Base-by-base conservation (phyloP, 2,329 filamentous ascomycete genomes). In the Curvularia eragrostidis region DNA sequence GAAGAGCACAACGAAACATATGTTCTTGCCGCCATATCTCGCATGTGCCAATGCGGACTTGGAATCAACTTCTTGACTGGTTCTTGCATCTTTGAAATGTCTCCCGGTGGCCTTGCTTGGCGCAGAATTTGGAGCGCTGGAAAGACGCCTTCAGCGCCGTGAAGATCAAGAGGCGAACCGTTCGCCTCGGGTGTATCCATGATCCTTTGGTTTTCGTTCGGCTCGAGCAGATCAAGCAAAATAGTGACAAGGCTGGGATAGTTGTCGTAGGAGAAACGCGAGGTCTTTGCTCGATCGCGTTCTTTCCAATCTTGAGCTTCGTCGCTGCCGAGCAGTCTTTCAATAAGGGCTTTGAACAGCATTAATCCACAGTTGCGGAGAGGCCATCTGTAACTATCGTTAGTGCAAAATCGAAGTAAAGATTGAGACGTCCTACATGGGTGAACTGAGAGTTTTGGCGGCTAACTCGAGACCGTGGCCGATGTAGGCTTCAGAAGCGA, bases 351-450 rank as follows among this genome's bases (percentile, higher is more conserved):
- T 53, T 94, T 87, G 63, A 98, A 88, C 6, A 99, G 85, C 78
- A 98, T 90, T 32, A 98, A 79, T 1, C 93, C 93, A 65, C 93
- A 97, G 74, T 99, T 99, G 1, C 93, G 89, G 55, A 99, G 93
- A 0, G 93, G 91, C 95, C 95, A 99, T 21, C 88, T 91, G 59
- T 10, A 21, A 13, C 8, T 60, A 28, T 3, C 43, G 18, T 61
- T 13, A 68, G 56, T 52, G 21, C 13, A 39, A 4, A 43, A 26
- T 1, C 3, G 48, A 5, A 9, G 13, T 23, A 9, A n/a, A n/a
- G 3, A 23, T 15, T n/a, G 1, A 12, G 12, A 2, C 10, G 26
- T 13, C 85, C 77, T 80, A 91, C 86, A 95, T 87, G 58, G 90
- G 85, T 0, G 91, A 95, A 43, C 87, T 89, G 15, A 99, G 82